phyloP scores from a whole-genome alignment of 768 basidiomycete species.

The Boletellus sp. region DNA sequence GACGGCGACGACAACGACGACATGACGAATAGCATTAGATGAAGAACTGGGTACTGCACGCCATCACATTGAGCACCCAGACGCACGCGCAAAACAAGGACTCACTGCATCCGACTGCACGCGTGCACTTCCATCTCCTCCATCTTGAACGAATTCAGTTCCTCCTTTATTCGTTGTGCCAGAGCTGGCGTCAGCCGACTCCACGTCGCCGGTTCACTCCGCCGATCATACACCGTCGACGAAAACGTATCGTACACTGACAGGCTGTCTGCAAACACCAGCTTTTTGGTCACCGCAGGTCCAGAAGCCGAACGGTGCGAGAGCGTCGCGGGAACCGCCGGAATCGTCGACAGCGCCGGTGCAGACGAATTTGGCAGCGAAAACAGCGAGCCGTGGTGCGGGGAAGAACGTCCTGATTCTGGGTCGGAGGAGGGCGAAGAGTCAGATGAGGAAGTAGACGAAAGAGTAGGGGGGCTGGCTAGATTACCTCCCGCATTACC shows the following conservation, averaged over 20 bases:
- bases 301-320: constrained; percentile 72
- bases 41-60: constrained; percentile 78
- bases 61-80: neutral
- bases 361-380: constrained; percentile 87
- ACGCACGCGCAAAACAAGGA: constrained; percentile 14
- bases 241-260: constrained; percentile 98
- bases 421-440: constrained; percentile 34
- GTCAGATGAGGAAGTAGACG: constrained; percentile 46
- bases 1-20: constrained; percentile 20
- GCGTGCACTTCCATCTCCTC: constrained; percentile 99
- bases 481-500: constrained; percentile 27
- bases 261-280: constrained; percentile 88
- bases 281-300: constrained; percentile 66
- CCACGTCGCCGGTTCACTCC: constrained; percentile 96
- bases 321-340: constrained; percentile 46
- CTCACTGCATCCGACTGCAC: constrained; percentile 85
- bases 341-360: constrained; percentile 70
- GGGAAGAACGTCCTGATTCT: constrained; percentile 34
- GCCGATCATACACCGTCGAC: constrained; percentile 83
- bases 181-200: constrained; percentile 91
- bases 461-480: constrained; percentile 51
- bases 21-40: constrained; percentile 48
- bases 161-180: constrained; percentile 97
- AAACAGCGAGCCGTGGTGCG: constrained; percentile 52
- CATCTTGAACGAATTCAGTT: constrained; percentile 98